Percentiles rank a stretch among this genome's conserved stretches.
Conservation (phyloP, 2,329 filamentous ascomycete genomes). For the Ophiostoma tasmaniense region DNA sequence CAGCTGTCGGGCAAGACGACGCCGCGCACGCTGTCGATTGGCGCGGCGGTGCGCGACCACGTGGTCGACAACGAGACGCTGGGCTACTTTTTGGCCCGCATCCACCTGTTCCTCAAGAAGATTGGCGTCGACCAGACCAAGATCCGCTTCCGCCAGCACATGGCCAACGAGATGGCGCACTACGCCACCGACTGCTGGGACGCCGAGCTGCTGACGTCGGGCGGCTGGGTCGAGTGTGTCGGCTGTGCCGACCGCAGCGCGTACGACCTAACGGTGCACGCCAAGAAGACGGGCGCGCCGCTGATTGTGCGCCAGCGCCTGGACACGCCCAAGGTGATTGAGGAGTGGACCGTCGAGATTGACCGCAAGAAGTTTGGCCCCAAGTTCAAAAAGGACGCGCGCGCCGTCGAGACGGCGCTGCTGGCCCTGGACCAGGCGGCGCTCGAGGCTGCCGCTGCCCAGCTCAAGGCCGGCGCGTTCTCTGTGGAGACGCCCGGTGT, state of each 20-base stretch:
- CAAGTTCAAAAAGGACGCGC: slow-evolving; percentile 89
- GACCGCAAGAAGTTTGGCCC: slow-evolving; percentile 96
- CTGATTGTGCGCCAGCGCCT: slow-evolving; percentile 77
- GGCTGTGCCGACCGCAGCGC: slow-evolving; percentile 84
- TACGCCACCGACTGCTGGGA: slow-evolving; percentile 98
- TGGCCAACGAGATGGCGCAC: slow-evolving; percentile 71
- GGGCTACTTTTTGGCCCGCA: slow-evolving; percentile 92
- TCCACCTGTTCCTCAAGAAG: slow-evolving; percentile 80
- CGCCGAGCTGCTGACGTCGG: slow-evolving; percentile 81
- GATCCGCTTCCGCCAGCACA: slow-evolving; percentile 94
- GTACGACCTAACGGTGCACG: slow-evolving; percentile 87
- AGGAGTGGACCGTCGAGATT: slow-evolving; percentile 81
- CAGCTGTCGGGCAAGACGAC: slow-evolving; percentile 81
- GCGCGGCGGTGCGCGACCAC: slow-evolving; percentile 72
- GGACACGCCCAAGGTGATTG: slow-evolving; percentile 66
- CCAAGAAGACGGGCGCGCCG: slow-evolving; percentile 81
- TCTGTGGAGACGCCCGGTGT: slow-evolving; percentile 62
- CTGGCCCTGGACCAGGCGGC: slow-evolving; percentile 69
- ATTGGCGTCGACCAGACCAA: slow-evolving; percentile 82
- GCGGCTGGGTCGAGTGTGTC: slow-evolving; percentile 97
- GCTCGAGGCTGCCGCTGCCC: slow-evolving; percentile 68
- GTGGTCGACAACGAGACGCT: slow-evolving; percentile 96
- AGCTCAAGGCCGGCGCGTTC: slow-evolving; percentile 64
- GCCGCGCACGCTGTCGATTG: slow-evolving; percentile 65
- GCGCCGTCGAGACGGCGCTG: slow-evolving; percentile 72